phyloP scores from a whole-genome alignment of 495 filamentous ascomycete species.

The Peziza echinospora region DNA sequence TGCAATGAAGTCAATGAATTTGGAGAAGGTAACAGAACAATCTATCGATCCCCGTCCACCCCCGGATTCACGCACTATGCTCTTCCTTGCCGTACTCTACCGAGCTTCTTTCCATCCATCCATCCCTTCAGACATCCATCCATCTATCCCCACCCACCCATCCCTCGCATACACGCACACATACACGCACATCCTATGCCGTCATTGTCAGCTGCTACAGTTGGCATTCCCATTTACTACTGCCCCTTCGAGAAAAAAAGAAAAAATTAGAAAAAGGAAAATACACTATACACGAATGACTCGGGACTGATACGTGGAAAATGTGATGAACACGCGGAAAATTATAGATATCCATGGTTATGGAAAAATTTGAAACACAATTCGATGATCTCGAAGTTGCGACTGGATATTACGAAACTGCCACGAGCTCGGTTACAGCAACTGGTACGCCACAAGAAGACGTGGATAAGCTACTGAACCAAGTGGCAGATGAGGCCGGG shows the following conservation, averaged over 20 bases:
- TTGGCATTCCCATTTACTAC: no score
- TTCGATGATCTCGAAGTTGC: constrained; percentile 70
- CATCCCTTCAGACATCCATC: no score
- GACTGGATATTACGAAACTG: constrained; percentile 66
- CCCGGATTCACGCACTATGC: background rate
- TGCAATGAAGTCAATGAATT: constrained; percentile 47
- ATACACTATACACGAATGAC: no score
- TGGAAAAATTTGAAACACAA: constrained; percentile 64
- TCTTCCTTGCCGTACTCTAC: background rate
- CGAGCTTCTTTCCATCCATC: no score
- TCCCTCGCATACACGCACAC: no score
- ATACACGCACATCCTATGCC: no score
- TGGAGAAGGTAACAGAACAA: constrained; percentile 45
- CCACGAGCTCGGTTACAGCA: constrained; percentile 50
- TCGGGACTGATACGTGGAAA: no score
- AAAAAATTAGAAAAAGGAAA: no score
- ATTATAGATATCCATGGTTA: constrained; percentile 35
- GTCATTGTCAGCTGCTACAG: no score
- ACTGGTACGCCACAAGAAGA: constrained; percentile 62
- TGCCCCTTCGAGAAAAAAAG: no score
- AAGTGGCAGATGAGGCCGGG: constrained; percentile 66
- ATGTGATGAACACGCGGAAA: no score
- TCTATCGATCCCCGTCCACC: background rate
- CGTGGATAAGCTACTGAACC: constrained; percentile 55
- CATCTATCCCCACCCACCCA: no score